Evolutionary conservation across 768 basidiomycete species (phyloP).

Genomic region (Mycena vulgaris): DNA sequence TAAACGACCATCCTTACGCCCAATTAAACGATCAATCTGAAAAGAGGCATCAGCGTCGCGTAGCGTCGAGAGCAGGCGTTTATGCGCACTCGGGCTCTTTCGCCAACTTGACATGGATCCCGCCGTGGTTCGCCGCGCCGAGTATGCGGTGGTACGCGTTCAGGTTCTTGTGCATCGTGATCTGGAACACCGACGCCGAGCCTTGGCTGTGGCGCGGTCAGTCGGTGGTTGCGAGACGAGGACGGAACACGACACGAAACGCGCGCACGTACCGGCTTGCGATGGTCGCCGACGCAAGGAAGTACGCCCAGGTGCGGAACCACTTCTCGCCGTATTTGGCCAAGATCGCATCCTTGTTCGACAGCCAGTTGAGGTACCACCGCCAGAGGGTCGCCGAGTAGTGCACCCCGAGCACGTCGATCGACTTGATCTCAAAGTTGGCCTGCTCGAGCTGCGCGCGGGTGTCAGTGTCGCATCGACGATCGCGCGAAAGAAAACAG

Average conservation of each 20-base stretch:
- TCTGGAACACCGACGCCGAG: constrained; percentile 93
- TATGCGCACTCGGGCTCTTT: constrained; percentile 68
- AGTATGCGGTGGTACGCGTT: constrained; percentile 95
- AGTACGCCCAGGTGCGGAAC: constrained; percentile 98
- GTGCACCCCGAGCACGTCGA: constrained; percentile 98
- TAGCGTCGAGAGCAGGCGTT: background rate
- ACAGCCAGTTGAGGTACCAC: constrained; percentile 99
- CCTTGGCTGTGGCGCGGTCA: constrained; percentile 75
- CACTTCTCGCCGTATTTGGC: constrained; percentile 93
- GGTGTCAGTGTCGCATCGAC: background rate
- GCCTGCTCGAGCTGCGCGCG: constrained; percentile 80
- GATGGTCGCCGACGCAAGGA: constrained; percentile 95
- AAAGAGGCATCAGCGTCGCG: background rate
- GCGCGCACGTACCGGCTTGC: constrained; percentile 69
- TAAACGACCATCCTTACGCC: too few relatives aligned
- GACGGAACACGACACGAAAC: constrained; percentile 37
- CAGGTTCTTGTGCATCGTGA: constrained; percentile 98
- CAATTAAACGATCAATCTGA: constrained; percentile 24
- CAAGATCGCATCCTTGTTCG: constrained; percentile 91
- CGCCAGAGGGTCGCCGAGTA: constrained; percentile 91
- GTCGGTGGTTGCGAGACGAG: too few relatives aligned
- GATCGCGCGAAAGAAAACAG: background rate
- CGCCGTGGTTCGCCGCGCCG: constrained; percentile 86
- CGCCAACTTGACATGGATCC: constrained; percentile 77
- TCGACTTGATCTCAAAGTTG: constrained; percentile 96